Percentiles rank a stretch among this genome's conserved stretches.
Evolutionary conservation across 306 rosid genomes (phyloP).

Genomic region (Fragaria vesca): DNA sequence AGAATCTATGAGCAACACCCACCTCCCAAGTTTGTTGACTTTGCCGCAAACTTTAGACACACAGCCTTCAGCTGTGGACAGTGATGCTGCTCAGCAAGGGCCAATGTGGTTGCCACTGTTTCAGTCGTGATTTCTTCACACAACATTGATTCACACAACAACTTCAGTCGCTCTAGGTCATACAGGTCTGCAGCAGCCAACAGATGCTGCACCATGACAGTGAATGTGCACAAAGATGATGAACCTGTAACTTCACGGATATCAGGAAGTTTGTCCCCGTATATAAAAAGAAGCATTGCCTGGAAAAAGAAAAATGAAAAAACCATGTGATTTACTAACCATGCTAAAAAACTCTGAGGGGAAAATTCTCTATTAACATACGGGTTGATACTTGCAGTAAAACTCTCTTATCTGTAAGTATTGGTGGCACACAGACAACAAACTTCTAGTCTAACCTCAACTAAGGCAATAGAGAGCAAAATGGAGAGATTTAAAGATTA

Average conservation of each 20-base stretch:
- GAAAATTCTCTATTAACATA: not conserved
- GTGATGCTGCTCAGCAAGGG: slow-evolving; percentile 75
- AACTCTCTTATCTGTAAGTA: not conserved
- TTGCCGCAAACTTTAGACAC: slow-evolving; percentile 70
- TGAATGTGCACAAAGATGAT: slow-evolving; percentile 47
- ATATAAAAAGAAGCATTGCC: slow-evolving; percentile 85
- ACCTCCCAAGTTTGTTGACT: slow-evolving; percentile 78
- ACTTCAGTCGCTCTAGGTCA: slow-evolving; percentile 69
- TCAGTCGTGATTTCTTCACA: slow-evolving; percentile 62
- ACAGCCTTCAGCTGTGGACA: slow-evolving; percentile 73
- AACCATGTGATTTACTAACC: slow-evolving; percentile 15
- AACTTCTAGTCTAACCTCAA: slow-evolving; percentile 13
- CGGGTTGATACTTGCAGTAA: slow-evolving; percentile 10
- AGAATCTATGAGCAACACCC: slow-evolving; percentile 42
- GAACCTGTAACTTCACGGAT: slow-evolving; percentile 60
- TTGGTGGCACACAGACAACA: not conserved
- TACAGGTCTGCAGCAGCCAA: slow-evolving; percentile 83
- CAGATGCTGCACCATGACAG: slow-evolving; percentile 83
- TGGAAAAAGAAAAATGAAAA: slow-evolving; percentile 28
- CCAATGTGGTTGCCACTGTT: slow-evolving; percentile 71
- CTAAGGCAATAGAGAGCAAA: not conserved
- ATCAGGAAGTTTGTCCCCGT: slow-evolving; percentile 64
- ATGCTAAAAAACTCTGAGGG: slow-evolving; percentile 22
- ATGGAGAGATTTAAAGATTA: not conserved
- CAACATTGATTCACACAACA: slow-evolving; percentile 71